These are phyloP conservation scores for Gossypium herbaceum DNA, from an alignment of 345 rosid genomes.

Conservation along the genomic window DNA sequence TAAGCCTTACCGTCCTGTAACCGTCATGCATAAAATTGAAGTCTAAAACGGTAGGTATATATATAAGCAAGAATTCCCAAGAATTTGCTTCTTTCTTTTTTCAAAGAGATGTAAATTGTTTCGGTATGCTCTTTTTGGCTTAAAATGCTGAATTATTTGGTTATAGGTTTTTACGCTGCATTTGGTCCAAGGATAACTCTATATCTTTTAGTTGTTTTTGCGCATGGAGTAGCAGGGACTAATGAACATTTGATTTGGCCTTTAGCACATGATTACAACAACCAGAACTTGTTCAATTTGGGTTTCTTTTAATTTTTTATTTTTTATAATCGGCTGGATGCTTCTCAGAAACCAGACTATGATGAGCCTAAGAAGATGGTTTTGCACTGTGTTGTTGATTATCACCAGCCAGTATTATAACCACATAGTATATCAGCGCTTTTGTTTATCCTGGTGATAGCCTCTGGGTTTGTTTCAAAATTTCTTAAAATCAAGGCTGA, in stretches of 20 bases:
- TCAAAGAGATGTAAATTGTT: neutral
- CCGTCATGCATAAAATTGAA: neutral
- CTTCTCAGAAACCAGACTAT: neutral
- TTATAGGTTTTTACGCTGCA: neutral
- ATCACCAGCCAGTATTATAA: neutral
- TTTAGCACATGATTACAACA: neutral
- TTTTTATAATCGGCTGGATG: neutral
- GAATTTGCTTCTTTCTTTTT: neutral
- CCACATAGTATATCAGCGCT: neutral
- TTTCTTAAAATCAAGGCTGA: neutral
- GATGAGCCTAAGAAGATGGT: neutral
- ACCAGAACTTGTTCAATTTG: neutral
- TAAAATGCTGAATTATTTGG: no score
- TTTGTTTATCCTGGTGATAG: neutral
- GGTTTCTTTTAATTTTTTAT: no score
- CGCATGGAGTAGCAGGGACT: neutral
- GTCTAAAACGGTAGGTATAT: no score
- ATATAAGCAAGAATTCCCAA: no score
- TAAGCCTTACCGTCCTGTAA: neutral
- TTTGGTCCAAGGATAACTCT: neutral
- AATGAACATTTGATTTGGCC: neutral
- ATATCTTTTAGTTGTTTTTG: no score
- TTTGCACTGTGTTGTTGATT: neutral
- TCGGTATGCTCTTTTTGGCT: no score
- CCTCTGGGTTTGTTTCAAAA: neutral